Evolutionary conservation across 345 rosid species (phyloP).

Genomic region (Corchorus olitorius): DNA sequence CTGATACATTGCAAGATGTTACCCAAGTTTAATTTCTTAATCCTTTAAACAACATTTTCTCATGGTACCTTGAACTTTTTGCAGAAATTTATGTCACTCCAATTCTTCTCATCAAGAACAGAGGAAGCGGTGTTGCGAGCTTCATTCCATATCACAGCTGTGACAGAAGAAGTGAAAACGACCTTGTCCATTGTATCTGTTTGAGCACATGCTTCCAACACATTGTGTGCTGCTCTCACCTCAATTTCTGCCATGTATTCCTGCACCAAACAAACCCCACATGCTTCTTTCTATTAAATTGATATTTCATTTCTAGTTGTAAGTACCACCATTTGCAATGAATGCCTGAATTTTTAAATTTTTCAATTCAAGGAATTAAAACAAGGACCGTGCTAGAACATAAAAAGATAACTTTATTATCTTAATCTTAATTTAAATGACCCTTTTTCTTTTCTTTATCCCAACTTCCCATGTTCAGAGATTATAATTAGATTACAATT

Average conservation of each 20-base stretch:
- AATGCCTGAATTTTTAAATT: no score
- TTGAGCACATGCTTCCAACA: conserved; percentile 71
- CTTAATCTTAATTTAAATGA: no score
- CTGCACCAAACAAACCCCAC: conserved; percentile 29
- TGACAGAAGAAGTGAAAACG: conserved; percentile 62
- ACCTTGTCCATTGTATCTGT: conserved; percentile 57
- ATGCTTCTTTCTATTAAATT: neutral
- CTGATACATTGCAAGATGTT: no score
- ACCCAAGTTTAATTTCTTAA: no score
- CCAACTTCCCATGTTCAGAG: neutral
- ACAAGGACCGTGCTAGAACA: no score
- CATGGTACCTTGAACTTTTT: conserved; percentile 49
- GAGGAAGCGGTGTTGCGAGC: conserved; percentile 25
- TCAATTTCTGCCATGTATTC: conserved; percentile 63
- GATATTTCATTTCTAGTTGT: neutral
- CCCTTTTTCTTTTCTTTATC: no score
- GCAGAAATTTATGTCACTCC: conserved; percentile 56
- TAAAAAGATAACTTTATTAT: no score
- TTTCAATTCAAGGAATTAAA: no score
- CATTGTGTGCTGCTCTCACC: conserved; percentile 67
- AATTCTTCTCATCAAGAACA: conserved; percentile 47
- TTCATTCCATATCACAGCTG: conserved; percentile 55
- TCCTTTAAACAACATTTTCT: no score
- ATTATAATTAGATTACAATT: neutral
- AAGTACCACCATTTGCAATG: no score